Conservation (phyloP, 768 basidiomycete species). For the Suillus discolor region DNA sequence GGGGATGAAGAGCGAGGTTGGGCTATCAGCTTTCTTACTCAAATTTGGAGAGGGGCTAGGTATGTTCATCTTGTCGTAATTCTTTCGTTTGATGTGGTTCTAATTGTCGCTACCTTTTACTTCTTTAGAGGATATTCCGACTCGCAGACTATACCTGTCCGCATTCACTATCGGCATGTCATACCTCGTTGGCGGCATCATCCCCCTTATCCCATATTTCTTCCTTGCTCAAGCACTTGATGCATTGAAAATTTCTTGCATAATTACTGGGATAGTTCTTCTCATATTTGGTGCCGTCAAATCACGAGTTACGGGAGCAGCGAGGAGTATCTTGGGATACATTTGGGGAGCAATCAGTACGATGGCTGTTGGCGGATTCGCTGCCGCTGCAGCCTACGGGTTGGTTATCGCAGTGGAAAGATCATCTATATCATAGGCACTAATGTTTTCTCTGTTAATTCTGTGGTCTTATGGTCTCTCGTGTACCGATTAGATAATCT, state of each 20-base stretch:
- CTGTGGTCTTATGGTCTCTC: neutral
- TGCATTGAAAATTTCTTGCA: conserved; percentile 70
- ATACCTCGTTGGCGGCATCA: conserved; percentile 90
- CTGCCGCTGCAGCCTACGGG: conserved; percentile 75
- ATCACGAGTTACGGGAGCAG: conserved; percentile 84
- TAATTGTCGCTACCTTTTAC: neutral
- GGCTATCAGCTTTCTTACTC: conserved; percentile 90
- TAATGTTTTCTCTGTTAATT: neutral
- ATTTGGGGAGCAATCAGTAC: conserved; percentile 88
- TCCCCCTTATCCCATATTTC: conserved; percentile 93
- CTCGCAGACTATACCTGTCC: conserved; percentile 80
- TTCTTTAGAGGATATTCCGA: conserved; percentile 81
- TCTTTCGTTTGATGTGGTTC: neutral
- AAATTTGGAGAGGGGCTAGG: conserved; percentile 95
- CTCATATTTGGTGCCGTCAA: conserved; percentile 92
- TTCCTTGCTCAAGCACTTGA: conserved; percentile 73
- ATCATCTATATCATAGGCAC: conserved; percentile 6
- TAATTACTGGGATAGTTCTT: conserved; percentile 83
- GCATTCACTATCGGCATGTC: conserved; percentile 96
- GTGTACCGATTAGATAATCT: neutral
- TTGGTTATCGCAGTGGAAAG: conserved; percentile 55
- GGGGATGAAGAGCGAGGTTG: conserved; percentile 76
- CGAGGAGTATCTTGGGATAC: conserved; percentile 65
- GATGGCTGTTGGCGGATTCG: conserved; percentile 85
- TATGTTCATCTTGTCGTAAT: conserved; percentile 37